Evolutionary conservation across 225 moss, liverwort and hornwort species (phyloP), one percentile per base, ranked within the genome.

Genomic region (Thuidium tamariscinum): DNA sequence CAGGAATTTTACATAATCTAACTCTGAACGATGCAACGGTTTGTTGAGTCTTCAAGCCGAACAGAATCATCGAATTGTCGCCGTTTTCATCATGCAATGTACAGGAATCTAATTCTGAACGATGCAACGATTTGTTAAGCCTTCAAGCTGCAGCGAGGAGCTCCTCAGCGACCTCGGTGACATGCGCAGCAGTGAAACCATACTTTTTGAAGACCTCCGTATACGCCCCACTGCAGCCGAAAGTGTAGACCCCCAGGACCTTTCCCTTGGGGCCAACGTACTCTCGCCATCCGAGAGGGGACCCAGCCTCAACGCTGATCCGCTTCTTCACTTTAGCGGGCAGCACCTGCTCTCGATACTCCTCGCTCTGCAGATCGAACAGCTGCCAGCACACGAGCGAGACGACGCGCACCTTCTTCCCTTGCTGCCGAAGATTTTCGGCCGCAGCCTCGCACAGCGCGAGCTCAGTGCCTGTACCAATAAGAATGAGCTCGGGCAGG

Each of bases 341-440:
- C n/a, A 96, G 63, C 51, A 95, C 68, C 15, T 82, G 54, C 77
- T 95, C 91, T 44, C 87, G 84, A 46, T 96, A 96, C 79, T 91
- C 90, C 37, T 87, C 70, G 16, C 91, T 79, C 64, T 96, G 95
- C 60, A 87, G 89, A 44, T 94, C 90, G n/a, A 96, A 96, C 18
- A 96, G 73, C 49, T 96, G 94, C 95, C 94, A 96, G 82, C 92
- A 95, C 3, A 96, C 95, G 22, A 96, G 95, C 23, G 95, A 95
- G 63, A 96, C 96, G 9, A 96, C 96, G n/a, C 96, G 92, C 42
- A 93, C 93, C 51, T 85, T 91, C 79, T 57, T 88, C 26, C 94
- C 94, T 36, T 91, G 89, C 1, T 81, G 46, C 27, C 95, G 93
- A 8, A 96, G 87, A 25, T 79, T 91, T 34, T 72, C 76, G 3